Conservation (phyloP, 2,329 filamentous ascomycete species). For the Calycina herbarum region DNA sequence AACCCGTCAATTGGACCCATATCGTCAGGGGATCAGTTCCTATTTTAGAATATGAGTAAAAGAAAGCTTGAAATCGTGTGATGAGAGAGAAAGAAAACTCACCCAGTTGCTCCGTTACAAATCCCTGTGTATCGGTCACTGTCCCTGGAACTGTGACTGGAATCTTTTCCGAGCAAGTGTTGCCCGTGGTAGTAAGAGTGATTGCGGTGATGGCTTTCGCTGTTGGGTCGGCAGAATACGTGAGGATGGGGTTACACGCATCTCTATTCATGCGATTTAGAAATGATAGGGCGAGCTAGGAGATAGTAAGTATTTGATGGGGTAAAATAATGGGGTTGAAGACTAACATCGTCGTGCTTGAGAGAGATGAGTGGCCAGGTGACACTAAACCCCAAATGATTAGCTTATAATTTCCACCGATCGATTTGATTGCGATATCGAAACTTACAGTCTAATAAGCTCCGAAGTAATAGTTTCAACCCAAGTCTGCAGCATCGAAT, state of each 20-base stretch:
- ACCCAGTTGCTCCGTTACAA: conserved; percentile 44
- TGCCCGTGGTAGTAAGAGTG: conserved; percentile 45
- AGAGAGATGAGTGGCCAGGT: conserved; percentile 56
- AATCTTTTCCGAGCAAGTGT: conserved; percentile 27
- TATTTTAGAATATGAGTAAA: conserved; percentile 30
- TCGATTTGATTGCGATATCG: too few relatives aligned
- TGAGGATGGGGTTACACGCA: conserved; percentile 25
- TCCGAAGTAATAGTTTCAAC: conserved; percentile 35
- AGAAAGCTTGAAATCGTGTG: not conserved
- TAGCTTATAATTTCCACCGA: too few relatives aligned
- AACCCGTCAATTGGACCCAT: conserved; percentile 48
- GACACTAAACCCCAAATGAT: conserved; percentile 35
- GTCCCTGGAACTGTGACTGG: conserved; percentile 41
- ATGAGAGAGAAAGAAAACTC: not conserved
- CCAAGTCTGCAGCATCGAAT: conserved; percentile 35
- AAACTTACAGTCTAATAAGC: conserved; percentile 34
- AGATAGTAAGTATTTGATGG: not conserved
- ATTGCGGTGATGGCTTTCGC: conserved; percentile 29
- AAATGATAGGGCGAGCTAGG: conserved; percentile 43
- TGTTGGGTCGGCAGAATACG: conserved; percentile 21
- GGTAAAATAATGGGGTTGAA: not conserved
- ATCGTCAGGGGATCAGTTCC: conserved; percentile 51
- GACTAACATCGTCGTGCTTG: conserved; percentile 56
- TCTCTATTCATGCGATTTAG: conserved; percentile 44
- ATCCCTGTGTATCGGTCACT: conserved; percentile 27